Base-by-base conservation (phyloP, 768 basidiomycete species). In the Mycena metata region DNA sequence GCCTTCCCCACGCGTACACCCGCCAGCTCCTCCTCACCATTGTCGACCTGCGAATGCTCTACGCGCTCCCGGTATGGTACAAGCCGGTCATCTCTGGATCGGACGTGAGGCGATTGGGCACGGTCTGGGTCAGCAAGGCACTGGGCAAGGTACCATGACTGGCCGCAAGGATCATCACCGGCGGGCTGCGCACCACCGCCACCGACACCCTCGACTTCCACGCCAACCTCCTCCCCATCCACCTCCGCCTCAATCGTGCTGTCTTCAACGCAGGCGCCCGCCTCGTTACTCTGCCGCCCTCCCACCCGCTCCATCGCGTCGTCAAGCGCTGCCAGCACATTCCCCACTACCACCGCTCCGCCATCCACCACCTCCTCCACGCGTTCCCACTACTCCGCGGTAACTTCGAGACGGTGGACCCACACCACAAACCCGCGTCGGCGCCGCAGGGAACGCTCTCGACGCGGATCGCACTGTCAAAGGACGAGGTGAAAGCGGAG, bases 241-340 rank as follows among this genome's bases (percentile, higher is more conserved):
- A 33, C 30, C 24, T 39, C 24, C 52, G 30, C 52, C 52, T 54
- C 52, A 54, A 54, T 26, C 52, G 52, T 6, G 9, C 52, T 5
- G 23, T 15, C 2, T 54, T 15, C 52, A 54, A 54, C 15, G 52
- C 52, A 9, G 52, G 24, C 24, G 30, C 52, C 16, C 52, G 52
- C 7, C 52, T 54, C 33, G 52, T 21, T 26, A 30, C 52, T 26
- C 52, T 54, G 2, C 30, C 52, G 3, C 5, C 52, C 17, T 58
- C 56, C 36, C 33, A 58, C 56, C 56, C 56, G 2, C 23, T 58
- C 36, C 39, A 42, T 24, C n/a, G 11, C n/a, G 23, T 42, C 35
- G 33, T 58, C 42, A 39, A 16, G 19, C 56, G 56, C 56, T 58
- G 56, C 19, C 56, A 36, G 9, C 56, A 36, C 36, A 24, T 58